phyloP scores from a whole-genome alignment of 306 rosid genomes.

The Vigna hirtella region DNA sequence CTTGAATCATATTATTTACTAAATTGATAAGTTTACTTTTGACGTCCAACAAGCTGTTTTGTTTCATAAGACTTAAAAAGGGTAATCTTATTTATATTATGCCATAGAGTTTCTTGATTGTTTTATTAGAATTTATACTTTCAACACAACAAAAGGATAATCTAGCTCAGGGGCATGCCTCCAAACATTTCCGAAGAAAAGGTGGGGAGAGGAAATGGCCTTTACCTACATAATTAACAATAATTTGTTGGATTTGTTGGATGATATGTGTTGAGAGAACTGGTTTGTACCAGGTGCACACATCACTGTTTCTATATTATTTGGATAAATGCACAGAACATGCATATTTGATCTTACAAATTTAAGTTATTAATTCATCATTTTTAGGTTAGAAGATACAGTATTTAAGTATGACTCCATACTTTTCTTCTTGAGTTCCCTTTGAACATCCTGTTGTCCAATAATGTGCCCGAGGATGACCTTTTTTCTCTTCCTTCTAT shows the following conservation, averaged over 20 bases:
- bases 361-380: not conserved
- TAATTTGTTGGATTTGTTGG: not conserved
- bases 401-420: conserved; percentile 10
- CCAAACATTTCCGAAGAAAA: conserved; percentile 4
- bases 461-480: conserved; percentile 10
- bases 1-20: conserved; percentile 14
- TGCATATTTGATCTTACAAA: conserved; percentile 13
- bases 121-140: conserved; percentile 12
- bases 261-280: conserved; percentile 13
- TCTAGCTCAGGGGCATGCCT: not conserved
- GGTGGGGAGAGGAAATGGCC: not conserved
- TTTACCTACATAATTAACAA: not conserved
- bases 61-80: not conserved
- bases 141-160: conserved; percentile 6
- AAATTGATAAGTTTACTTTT: conserved; percentile 10
- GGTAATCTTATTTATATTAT: conserved; percentile 14
- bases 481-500: conserved; percentile 25
- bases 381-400: not conserved
- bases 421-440: not conserved
- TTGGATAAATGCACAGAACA: conserved; percentile 2
- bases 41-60: conserved; percentile 26
- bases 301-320: conserved; percentile 9
- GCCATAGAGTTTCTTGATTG: not conserved
- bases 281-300: not conserved
- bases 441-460: conserved; percentile 28